Evolutionary conservation across 2,329 filamentous ascomycete genomes (phyloP), one percentile per base, ranked within the genome.

Genomic region (Diaporthe velutina): DNA sequence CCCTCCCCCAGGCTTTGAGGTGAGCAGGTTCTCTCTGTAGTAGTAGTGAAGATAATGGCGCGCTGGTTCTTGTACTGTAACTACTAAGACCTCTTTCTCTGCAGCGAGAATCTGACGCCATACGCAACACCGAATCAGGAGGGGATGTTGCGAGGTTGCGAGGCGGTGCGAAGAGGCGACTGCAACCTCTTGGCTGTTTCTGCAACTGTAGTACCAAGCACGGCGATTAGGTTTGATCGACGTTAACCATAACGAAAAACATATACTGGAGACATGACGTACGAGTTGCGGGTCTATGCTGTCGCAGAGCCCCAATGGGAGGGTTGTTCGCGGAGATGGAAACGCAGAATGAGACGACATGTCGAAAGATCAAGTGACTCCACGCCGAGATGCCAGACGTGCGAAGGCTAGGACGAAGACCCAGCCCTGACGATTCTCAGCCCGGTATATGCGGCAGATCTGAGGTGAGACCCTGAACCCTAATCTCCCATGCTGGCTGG

Each of bases 191-290:
- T 68, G 64, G 64, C 64, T 30, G 48, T 54, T 67, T 54, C 64
- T 68, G 64, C 15, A 22, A 13, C 64, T 17, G 45, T 8, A 22
- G 48, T 68, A 68, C 15, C n/a, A 68, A 54, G 64, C 33, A 40
- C 35, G 64, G 64, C 64, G 64, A 68, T 68, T 68, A 68, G 64
- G 64, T 68, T 68, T 68, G 48, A 68, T 68, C 64, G 64, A 54
- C 64, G n/a, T 68, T 40, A 54, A 68, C 48, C 48, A 40, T 54
- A 40, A 50, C 7, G 17, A 54, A 68, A 54, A 68, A 54, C 64
- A 68, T 54, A 68, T 38, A 54, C 45, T 68, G 64, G 64, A 40
- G 64, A 54, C 48, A 54, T 68, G 64, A 68, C 64, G 64, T 68
- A 54, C 22, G 48, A 48, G 17, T 28, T 68, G 48, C 45, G 22